Evolutionary conservation across 192 early-diverging fungal species (phyloP).

Genomic region (Cladochytrium replicatum): DNA sequence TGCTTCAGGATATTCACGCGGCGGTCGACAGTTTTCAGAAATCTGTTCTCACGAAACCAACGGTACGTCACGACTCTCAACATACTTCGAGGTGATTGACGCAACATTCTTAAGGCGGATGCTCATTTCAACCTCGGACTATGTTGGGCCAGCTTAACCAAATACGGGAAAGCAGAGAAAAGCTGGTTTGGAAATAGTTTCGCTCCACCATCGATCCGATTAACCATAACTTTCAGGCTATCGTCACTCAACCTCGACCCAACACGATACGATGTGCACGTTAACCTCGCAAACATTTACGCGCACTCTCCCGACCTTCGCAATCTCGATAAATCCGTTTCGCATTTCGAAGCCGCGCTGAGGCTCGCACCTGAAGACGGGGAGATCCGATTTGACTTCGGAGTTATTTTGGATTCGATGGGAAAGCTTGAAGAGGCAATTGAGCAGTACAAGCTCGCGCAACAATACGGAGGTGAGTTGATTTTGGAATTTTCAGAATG

Average conservation of each 20-base stretch:
- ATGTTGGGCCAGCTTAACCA: neutral
- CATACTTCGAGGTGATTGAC: neutral
- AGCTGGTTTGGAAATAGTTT: slow-evolving; percentile 50
- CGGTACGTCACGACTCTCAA: neutral
- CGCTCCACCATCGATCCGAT: too few species aligned
- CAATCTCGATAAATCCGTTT: slow-evolving; percentile 33
- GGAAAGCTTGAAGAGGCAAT: slow-evolving; percentile 47
- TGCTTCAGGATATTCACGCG: slow-evolving; percentile 14
- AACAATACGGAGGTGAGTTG: slow-evolving; percentile 35
- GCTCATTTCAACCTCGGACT: slow-evolving; percentile 35
- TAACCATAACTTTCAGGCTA: too few species aligned
- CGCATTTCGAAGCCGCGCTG: slow-evolving; percentile 45
- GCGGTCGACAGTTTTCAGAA: slow-evolving; percentile 20
- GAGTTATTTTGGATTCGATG: slow-evolving; percentile 49
- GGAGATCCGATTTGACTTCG: slow-evolving; percentile 46
- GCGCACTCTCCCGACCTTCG: slow-evolving; percentile 34
- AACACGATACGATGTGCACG: slow-evolving; percentile 50
- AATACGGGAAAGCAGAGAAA: slow-evolving; percentile 36
- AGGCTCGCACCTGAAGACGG: slow-evolving; percentile 54
- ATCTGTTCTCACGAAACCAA: slow-evolving; percentile 10
- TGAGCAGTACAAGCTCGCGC: slow-evolving; percentile 40
- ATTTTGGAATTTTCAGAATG: slow-evolving; percentile 50
- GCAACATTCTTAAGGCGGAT: slow-evolving; percentile 18
- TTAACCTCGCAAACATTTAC: slow-evolving; percentile 58
- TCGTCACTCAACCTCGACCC: slow-evolving; percentile 46